These are phyloP conservation scores for Blastomyces gilchristii DNA, from an alignment of 2,329 filamentous ascomycete genomes.

Conservation along the genomic window DNA sequence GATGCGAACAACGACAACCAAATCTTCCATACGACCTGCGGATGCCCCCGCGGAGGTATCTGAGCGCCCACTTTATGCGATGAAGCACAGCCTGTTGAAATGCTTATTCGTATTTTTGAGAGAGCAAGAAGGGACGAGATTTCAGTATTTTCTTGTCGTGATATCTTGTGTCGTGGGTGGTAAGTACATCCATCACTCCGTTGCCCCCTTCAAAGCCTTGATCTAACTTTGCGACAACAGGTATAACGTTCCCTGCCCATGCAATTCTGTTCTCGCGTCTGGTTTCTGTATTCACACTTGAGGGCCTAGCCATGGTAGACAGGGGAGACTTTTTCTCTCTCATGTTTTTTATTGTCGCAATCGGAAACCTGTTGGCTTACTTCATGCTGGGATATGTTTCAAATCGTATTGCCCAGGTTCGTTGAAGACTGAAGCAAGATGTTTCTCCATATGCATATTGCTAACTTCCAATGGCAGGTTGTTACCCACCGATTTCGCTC, in stretches of 20 bases:
- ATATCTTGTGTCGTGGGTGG: slow-evolving; percentile 4
- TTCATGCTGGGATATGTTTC: slow-evolving; percentile 26
- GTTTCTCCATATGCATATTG: neutral
- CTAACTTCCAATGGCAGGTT: slow-evolving; percentile 2
- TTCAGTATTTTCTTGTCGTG: slow-evolving; percentile 4
- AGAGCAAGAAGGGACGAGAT: slow-evolving; percentile 5
- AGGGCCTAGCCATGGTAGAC: slow-evolving; percentile 14
- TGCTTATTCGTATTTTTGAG: slow-evolving; percentile 7
- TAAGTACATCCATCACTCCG: slow-evolving; percentile 9
- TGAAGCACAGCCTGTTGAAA: slow-evolving; percentile 2
- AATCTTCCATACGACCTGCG: slow-evolving; percentile 6
- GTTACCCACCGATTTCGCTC: slow-evolving; percentile 18
- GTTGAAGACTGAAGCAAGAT: neutral
- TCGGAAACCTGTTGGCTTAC: slow-evolving; percentile 27
- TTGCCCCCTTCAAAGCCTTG: slow-evolving; percentile 26
- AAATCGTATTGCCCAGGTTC: slow-evolving; percentile 20
- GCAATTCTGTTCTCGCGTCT: slow-evolving; percentile 30
- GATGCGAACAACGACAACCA: slow-evolving; percentile 6
- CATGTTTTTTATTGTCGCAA: slow-evolving; percentile 40
- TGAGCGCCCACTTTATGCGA: neutral
- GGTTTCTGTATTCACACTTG: slow-evolving; percentile 20
- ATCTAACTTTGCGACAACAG: slow-evolving; percentile 14
- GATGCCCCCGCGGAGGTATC: neutral
- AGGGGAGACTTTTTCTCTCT: slow-evolving; percentile 37
- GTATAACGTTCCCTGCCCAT: slow-evolving; percentile 39